These are phyloP conservation scores for Zygnema circumcarinatum DNA, from an alignment of 139 green algal species.

Conservation along the genomic window DNA sequence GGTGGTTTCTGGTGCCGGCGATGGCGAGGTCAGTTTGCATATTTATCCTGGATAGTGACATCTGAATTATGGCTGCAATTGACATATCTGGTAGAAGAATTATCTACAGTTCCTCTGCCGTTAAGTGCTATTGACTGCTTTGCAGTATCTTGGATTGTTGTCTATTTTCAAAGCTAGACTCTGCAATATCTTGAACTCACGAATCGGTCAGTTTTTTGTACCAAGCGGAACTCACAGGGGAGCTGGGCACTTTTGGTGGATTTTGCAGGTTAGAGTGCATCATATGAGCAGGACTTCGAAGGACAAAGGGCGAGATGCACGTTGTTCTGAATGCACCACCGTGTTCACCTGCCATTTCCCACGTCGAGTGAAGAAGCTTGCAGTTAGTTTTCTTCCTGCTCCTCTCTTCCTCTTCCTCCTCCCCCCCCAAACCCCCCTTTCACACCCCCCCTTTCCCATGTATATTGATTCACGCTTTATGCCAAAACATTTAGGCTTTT, in stretches of 20 bases:
- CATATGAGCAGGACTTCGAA: neutral
- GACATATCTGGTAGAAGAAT: too few relatives aligned
- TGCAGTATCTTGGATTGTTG: neutral
- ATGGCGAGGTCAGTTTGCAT: slow-evolving; percentile 37
- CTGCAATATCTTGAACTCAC: too few relatives aligned
- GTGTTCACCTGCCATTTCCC: slow-evolving; percentile 20
- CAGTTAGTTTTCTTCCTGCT: slow-evolving; percentile 2
- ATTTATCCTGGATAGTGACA: too few relatives aligned
- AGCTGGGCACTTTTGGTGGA: too few relatives aligned
- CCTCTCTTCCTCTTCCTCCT: neutral
- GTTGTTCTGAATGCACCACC: neutral
- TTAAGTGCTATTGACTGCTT: neutral
- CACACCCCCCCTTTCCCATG: too few relatives aligned
- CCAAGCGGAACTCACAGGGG: too few relatives aligned
- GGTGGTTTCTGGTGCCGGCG: slow-evolving; percentile 39
- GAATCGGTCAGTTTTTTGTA: too few relatives aligned
- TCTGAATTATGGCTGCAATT: too few relatives aligned
- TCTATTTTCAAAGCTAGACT: too few relatives aligned
- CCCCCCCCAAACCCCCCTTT: neutral
- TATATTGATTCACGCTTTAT: too few relatives aligned
- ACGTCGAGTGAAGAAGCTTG: slow-evolving; percentile 34
- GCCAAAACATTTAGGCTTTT: too few relatives aligned
- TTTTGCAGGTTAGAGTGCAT: slow-evolving; percentile 15
- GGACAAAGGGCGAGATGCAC: neutral
- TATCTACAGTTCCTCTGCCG: too few relatives aligned